Evolutionary conservation across 108 stramenopile species (phyloP).

Genomic region (Fragilaria radians): DNA sequence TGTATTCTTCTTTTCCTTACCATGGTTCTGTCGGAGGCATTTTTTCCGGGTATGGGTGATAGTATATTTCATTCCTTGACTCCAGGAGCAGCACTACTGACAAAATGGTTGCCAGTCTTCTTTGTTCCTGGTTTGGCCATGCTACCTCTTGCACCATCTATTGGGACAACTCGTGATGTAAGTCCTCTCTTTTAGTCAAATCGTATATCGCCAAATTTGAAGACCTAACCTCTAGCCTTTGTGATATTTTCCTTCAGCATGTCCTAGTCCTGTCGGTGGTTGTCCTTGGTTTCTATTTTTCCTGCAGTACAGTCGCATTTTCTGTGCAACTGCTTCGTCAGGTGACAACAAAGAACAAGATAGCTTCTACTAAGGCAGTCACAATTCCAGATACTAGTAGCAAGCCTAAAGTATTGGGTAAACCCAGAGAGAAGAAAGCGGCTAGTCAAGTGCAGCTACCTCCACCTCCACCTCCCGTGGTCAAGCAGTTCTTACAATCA

Average conservation of each 20-base stretch:
- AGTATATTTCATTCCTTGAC: slow-evolving; percentile 33
- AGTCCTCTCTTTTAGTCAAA: slow-evolving; percentile 1
- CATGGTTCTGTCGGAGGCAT: slow-evolving; percentile 35
- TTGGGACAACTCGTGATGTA: slow-evolving; percentile 62
- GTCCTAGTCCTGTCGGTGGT: slow-evolving; percentile 51
- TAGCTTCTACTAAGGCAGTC: too few species aligned
- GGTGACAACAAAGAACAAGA: slow-evolving; percentile 14
- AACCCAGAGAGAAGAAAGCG: neutral
- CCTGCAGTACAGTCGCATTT: slow-evolving; percentile 42
- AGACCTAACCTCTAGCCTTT: neutral
- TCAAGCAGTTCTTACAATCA: slow-evolving; percentile 46
- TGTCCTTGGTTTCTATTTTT: slow-evolving; percentile 58
- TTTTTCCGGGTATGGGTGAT: slow-evolving; percentile 50
- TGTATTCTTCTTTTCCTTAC: slow-evolving; percentile 52
- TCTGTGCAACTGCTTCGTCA: slow-evolving; percentile 51
- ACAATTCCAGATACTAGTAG: too few species aligned
- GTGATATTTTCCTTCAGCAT: slow-evolving; percentile 21
- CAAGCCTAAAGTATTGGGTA: too few species aligned
- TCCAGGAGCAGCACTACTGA: slow-evolving; percentile 60
- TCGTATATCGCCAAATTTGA: neutral
- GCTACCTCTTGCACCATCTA: slow-evolving; percentile 66
- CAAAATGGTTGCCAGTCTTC: slow-evolving; percentile 82
- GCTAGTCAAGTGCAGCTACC: neutral
- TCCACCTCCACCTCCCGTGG: slow-evolving; percentile 7
- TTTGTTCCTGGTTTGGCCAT: slow-evolving; percentile 82